Evolutionary conservation across 768 basidiomycete species (phyloP).

Genomic region (Xerocomus potaroensis): DNA sequence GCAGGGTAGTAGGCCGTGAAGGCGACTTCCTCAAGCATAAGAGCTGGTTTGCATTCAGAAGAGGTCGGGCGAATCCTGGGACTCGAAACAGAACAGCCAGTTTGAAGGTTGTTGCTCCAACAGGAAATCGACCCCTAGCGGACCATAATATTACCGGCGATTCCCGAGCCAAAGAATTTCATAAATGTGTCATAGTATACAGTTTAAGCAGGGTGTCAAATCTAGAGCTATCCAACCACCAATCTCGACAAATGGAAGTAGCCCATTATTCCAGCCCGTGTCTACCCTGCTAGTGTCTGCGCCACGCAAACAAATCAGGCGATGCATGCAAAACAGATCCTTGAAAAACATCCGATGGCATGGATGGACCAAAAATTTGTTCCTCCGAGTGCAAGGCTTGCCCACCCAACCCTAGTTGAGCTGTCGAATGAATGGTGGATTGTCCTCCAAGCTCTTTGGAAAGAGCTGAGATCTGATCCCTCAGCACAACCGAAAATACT

Average conservation of each 20-base stretch:
- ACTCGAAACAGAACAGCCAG: conserved; percentile 44
- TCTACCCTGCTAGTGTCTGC: no score
- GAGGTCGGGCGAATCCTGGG: conserved; percentile 33
- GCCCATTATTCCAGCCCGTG: no score
- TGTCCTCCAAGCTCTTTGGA: conserved; percentile 61
- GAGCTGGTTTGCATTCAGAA: conserved; percentile 35
- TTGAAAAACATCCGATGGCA: neutral
- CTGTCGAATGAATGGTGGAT: neutral
- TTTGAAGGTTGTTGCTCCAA: conserved; percentile 57
- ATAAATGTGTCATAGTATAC: no score
- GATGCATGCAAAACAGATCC: conserved; percentile 19
- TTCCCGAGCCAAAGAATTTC: no score
- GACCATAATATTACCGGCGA: no score
- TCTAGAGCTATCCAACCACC: no score
- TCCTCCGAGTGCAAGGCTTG: no score
- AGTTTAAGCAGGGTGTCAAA: no score
- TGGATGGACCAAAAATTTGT: no score
- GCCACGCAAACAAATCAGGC: no score
- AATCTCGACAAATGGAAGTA: no score
- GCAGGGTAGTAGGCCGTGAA: conserved; percentile 68
- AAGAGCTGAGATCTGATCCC: conserved; percentile 56
- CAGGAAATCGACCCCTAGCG: conserved; percentile 47
- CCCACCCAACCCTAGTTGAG: no score
- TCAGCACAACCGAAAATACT: conserved; percentile 48
- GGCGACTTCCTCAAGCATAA: conserved; percentile 56